phyloP scores from a whole-genome alignment of 2,329 filamentous ascomycete genomes.

The Sporothrix sp. region DNA sequence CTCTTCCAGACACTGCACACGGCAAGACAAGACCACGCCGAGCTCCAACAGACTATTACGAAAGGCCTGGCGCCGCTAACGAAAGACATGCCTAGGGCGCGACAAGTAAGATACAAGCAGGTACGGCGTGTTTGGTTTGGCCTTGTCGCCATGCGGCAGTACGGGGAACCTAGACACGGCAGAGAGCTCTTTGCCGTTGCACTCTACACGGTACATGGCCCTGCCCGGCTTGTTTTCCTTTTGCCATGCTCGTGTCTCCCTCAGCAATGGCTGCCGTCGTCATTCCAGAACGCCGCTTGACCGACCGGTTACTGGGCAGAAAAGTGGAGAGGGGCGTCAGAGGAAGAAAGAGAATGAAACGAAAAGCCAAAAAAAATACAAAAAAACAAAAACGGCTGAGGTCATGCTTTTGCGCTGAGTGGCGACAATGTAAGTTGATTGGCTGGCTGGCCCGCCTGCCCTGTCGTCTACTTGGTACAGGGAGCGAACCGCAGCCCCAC shows the following conservation, averaged over 20 bases:
- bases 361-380: neutral
- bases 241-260: neutral
- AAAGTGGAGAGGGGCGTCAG: neutral
- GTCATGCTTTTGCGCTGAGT: neutral
- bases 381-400: neutral
- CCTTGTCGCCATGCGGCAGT: too few species aligned
- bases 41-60: too few species aligned
- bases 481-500: neutral
- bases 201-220: neutral
- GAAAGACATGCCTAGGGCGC: too few species aligned
- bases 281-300: slow-evolving; percentile 13
- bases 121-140: too few species aligned
- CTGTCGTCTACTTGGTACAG: too few species aligned
- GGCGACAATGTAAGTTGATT: neutral
- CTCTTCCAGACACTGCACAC: slow-evolving; percentile 4
- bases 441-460: neutral
- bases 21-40: too few species aligned
- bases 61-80: too few species aligned
- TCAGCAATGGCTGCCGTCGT: neutral
- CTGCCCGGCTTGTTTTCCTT: neutral
- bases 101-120: too few species aligned
- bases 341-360: neutral
- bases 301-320: slow-evolving; percentile 15
- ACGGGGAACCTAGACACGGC: neutral
- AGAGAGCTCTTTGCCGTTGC: neutral